Evolutionary conservation across 805 yeast genomes (phyloP).

Genomic region (Cyberlindnera veronae): DNA sequence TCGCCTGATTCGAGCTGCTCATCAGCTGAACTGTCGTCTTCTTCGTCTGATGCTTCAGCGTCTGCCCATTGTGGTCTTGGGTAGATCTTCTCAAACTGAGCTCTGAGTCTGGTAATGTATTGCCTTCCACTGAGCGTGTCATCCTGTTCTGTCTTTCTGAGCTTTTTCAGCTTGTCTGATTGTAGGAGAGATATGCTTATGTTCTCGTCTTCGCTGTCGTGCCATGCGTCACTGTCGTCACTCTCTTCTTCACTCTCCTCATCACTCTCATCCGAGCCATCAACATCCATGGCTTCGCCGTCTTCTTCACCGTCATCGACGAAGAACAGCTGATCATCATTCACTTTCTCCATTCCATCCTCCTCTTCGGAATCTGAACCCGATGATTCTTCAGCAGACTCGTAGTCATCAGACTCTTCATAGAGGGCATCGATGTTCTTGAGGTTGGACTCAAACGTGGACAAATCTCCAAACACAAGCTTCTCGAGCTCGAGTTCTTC

Average conservation of each 20-base stretch:
- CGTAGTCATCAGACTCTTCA: slow-evolving; percentile 37
- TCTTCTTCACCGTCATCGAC: slow-evolving; percentile 45
- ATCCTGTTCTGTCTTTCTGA: slow-evolving; percentile 60
- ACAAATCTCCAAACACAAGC: slow-evolving; percentile 85
- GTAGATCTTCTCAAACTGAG: slow-evolving; percentile 69
- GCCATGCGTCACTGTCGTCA: slow-evolving; percentile 62
- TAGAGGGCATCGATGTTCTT: slow-evolving; percentile 55
- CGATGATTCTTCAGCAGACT: slow-evolving; percentile 33
- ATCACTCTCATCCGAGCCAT: slow-evolving; percentile 17
- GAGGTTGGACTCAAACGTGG: slow-evolving; percentile 65
- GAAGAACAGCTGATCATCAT: slow-evolving; percentile 51
- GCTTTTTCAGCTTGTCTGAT: slow-evolving; percentile 62
- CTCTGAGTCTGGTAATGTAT: slow-evolving; percentile 60
- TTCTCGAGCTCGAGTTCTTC: slow-evolving; percentile 80
- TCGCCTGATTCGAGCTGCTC: slow-evolving; percentile 28
- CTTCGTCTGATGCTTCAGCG: too few relatives aligned
- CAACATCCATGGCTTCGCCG: slow-evolving; percentile 15
- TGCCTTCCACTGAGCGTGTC: slow-evolving; percentile 51
- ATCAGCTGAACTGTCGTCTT: slow-evolving; percentile 29
- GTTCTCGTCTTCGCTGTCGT: slow-evolving; percentile 87
- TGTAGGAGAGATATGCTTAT: slow-evolving; percentile 55
- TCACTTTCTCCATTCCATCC: slow-evolving; percentile 31
- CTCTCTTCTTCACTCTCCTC: slow-evolving; percentile 29
- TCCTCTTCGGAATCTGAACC: slow-evolving; percentile 25
- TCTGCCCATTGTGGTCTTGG: slow-evolving; percentile 87